Evolutionary conservation across 148 eudicot species (phyloP), one percentile per base, ranked within the genome.

Genomic region (Rhododendron mucronatum): DNA sequence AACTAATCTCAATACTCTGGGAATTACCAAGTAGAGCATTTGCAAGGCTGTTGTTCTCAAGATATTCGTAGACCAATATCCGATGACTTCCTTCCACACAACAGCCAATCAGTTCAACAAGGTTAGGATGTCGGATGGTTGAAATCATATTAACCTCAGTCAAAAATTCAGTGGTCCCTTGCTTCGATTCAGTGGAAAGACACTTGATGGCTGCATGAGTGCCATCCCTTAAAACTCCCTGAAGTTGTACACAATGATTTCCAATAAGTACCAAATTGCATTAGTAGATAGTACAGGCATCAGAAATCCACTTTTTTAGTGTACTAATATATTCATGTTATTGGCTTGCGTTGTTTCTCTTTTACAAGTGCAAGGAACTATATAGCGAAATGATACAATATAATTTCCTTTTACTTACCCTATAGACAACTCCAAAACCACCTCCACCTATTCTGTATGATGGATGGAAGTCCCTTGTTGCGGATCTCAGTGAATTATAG

Each of bases 71-170:
- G 45, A 92, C 90, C 82, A 90, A 59, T 30, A 94, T 88, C 88
- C 90, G 50, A 57, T 82, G 83, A 45, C 55, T 67, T 10, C 84
- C 89, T 41, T 92, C 92, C 18, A 89, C 86, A 85, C 97, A 94
- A 67, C 95, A 94, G 16, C 95, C 97, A 78, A 93, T 84, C 53
- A 92, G 87, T 79, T 89, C 88, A 84, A 92, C 92, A 33, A 94
- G 90, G 82, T 94, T 92, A 37, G 90, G 92, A 83, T 94, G 97
- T 77, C 67, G 85, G 35, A 92, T 88, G 26, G 84, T 87, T 23
- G 96, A 89, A 57, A 94, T 89, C 85, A 83, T 86, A 48, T 89
- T 84, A 71, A 94, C 83, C 71, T 92, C 94, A 2, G 94, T 89
- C 85, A 92, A 87, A 83, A 92, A 91, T 65, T 91, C 92, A 41